Base-by-base conservation (phyloP, 2,329 filamentous ascomycete genomes). In the Venturia carpophila region DNA sequence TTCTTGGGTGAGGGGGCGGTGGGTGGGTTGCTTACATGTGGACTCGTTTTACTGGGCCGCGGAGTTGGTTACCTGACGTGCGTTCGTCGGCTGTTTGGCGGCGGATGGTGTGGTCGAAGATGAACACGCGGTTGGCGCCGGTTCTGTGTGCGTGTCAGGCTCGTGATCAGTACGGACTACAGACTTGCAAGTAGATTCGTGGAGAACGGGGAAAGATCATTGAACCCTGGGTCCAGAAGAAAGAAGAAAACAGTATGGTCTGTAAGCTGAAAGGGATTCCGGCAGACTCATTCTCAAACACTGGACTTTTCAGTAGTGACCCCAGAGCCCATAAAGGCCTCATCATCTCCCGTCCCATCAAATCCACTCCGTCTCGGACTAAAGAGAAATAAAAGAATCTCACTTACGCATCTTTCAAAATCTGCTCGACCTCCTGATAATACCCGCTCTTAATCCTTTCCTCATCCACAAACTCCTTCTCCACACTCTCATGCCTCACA, bases 371-470 rank as follows among this genome's bases (percentile, higher is more conserved):
- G n/a, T n/a, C n/a, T n/a, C n/a, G n/a, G n/a, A n/a, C n/a, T n/a
- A n/a, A n/a, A n/a, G n/a, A n/a, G n/a, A n/a, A n/a, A n/a, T n/a
- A n/a, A n/a, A n/a, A n/a, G n/a, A n/a, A n/a, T n/a, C n/a, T n/a
- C n/a, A 60, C 65, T 41, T 62, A 66, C 63, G 42, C 65, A n/a
- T 62, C 64, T 30, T 67, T 65, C 19, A 67, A 56, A 17, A 60
- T 37, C 37, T 67, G 19, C 21, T 65, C 66, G 17, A 43, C 52
- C 47, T 66, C 65, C 42, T 64, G 64, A 43, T 66, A 66, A 42
- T 66, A 66, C 27, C 66, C 43, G 1, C 2, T 37, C 52, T 56
- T 66, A 41, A 67, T 66, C 56, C 66, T 66, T 39, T 62, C 58
- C 15, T 43, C 64, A 45, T 67, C 64, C 1, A 34, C 17, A 30